Conservation (phyloP, 2,329 filamentous ascomycete genomes). For the Hortaea sp. region DNA sequence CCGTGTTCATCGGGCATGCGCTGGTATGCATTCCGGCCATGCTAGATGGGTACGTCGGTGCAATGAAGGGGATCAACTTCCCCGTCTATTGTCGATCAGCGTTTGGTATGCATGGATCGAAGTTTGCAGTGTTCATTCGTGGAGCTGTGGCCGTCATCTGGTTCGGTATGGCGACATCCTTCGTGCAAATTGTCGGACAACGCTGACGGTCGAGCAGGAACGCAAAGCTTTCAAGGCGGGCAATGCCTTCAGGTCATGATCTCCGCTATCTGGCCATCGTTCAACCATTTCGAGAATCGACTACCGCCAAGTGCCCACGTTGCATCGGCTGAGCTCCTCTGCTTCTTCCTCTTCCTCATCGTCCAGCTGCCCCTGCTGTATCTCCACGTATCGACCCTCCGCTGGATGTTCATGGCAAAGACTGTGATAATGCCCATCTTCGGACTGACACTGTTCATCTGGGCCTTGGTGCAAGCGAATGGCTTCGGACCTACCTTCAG, state of each 20-base stretch:
- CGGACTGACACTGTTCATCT: conserved; percentile 53
- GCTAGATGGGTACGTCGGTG: conserved; percentile 2
- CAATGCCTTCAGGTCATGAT: conserved; percentile 1
- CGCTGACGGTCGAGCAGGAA: neutral
- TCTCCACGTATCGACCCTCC: conserved; percentile 33
- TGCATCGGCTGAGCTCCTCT: conserved; percentile 11
- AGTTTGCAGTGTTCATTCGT: neutral
- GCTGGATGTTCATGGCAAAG: conserved; percentile 43
- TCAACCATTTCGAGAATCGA: neutral
- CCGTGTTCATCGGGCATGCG: conserved; percentile 11
- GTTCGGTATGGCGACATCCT: neutral
- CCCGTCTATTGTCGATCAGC: neutral
- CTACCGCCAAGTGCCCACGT: neutral
- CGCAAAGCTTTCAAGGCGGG: neutral
- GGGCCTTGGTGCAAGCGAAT: conserved; percentile 47
- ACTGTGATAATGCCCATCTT: conserved; percentile 42
- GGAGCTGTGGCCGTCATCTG: neutral
- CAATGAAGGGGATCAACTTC: conserved; percentile 3
- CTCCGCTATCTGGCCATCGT: conserved; percentile 1
- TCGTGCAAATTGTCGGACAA: too few relatives aligned
- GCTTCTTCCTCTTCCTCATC: conserved; percentile 33
- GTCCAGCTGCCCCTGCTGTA: conserved; percentile 34
- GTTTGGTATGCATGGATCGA: conserved; percentile 1
- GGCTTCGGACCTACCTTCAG: conserved; percentile 29
- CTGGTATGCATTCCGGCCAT: conserved; percentile 12